Percentiles rank a stretch among this genome's conserved stretches.
Evolutionary conservation across 2,329 filamentous ascomycete species (phyloP).

Genomic region (Neonectria coccinea): DNA sequence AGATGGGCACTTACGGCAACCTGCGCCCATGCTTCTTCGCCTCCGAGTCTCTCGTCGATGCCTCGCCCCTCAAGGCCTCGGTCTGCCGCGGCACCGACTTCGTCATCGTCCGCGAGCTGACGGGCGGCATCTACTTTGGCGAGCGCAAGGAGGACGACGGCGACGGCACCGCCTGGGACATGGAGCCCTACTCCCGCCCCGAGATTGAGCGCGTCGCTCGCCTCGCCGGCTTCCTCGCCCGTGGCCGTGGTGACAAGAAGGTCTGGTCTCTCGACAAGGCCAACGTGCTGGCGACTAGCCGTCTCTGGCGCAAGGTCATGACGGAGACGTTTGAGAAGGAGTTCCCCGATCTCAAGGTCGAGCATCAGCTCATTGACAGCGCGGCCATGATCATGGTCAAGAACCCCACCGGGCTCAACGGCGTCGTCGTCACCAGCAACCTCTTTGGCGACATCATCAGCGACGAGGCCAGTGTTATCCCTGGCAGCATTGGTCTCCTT

Average conservation of each 20-base stretch:
- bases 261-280: slow-evolving; percentile 96
- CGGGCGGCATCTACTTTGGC: slow-evolving; percentile 95
- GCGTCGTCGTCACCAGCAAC: slow-evolving; percentile 92
- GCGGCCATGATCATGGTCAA: slow-evolving; percentile 99
- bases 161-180: slow-evolving; percentile 81
- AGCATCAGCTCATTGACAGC: slow-evolving; percentile 93
- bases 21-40: slow-evolving; percentile 96
- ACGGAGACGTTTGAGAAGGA: slow-evolving; percentile 87
- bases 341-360: slow-evolving; percentile 86
- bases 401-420: slow-evolving; percentile 88
- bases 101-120: slow-evolving; percentile 91
- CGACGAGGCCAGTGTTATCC: slow-evolving; percentile 95
- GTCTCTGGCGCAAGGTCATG: slow-evolving; percentile 90
- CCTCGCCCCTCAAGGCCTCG: slow-evolving; percentile 86
- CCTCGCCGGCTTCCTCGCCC: slow-evolving; percentile 83
- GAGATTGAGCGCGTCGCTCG: slow-evolving; percentile 92
- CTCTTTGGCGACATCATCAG: slow-evolving; percentile 96
- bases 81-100: slow-evolving; percentile 91
- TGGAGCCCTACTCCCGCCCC: slow-evolving; percentile 83
- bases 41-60: slow-evolving; percentile 83
- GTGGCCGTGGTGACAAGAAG: slow-evolving; percentile 74
- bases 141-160: slow-evolving; percentile 77
- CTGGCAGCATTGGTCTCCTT: slow-evolving; percentile 87
- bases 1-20: slow-evolving; percentile 95
- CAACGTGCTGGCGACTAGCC: slow-evolving; percentile 90